These are phyloP conservation scores for Lyophyllum decastes DNA, from an alignment of 768 basidiomycete species.

Conservation along the genomic window DNA sequence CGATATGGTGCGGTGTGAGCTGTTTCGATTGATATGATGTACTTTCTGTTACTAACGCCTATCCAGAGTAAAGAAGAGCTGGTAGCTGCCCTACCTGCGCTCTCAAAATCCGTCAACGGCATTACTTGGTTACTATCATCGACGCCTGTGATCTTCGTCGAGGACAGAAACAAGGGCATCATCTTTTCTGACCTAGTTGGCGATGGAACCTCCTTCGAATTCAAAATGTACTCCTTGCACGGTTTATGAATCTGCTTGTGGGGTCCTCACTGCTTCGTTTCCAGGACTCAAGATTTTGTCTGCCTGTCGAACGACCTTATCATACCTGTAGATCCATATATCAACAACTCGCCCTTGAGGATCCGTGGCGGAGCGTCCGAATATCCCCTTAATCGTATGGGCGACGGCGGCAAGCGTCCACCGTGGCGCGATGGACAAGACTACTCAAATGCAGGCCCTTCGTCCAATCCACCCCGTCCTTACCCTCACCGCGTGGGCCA, in stretches of 20 bases:
- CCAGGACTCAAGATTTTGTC: slow-evolving; percentile 13
- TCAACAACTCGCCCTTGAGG: neutral
- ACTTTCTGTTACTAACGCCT: neutral
- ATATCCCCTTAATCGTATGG: too few species aligned
- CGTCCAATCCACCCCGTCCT: too few species aligned
- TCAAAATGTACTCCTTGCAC: slow-evolving; percentile 11
- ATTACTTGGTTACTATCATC: slow-evolving; percentile 17
- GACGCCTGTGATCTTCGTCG: slow-evolving; percentile 14
- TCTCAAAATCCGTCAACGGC: slow-evolving; percentile 16
- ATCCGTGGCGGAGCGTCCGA: neutral
- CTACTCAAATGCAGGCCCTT: too few species aligned
- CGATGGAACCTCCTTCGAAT: slow-evolving; percentile 12
- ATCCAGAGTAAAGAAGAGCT: slow-evolving; percentile 22
- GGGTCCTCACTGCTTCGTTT: neutral
- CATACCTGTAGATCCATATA: neutral
- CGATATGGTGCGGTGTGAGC: slow-evolving; percentile 19
- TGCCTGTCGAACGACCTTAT: slow-evolving; percentile 13
- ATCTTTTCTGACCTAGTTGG: slow-evolving; percentile 6
- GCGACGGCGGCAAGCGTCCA: too few species aligned
- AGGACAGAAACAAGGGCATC: slow-evolving; percentile 2
- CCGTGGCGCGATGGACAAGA: too few species aligned
- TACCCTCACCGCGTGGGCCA: too few species aligned
- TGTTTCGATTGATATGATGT: neutral
- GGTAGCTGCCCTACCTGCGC: slow-evolving; percentile 17
- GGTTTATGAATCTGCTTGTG: neutral